phyloP scores from a whole-genome alignment of 2,329 filamentous ascomycete genomes.

The Akanthomyces dipterigenus region DNA sequence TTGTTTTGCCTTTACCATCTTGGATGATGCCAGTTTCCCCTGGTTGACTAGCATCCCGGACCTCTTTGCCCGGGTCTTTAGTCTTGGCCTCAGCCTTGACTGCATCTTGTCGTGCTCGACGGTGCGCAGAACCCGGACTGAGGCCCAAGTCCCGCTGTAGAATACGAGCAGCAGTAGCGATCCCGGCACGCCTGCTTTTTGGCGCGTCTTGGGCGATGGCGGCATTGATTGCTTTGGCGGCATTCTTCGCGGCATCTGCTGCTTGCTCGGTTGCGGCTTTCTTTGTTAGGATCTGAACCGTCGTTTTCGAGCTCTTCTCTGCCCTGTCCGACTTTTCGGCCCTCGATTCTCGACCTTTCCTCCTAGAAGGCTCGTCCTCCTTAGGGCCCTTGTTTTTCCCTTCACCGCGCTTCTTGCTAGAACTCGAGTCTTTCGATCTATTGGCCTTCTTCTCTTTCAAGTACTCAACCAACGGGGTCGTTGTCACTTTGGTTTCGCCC shows the following conservation, averaged over 20 bases:
- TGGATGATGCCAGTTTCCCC: neutral
- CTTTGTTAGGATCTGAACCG: constrained; percentile 58
- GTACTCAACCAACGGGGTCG: constrained; percentile 84
- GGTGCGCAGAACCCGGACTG: constrained; percentile 55
- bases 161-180: constrained; percentile 57
- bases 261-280: constrained; percentile 45
- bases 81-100: constrained; percentile 44
- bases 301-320: constrained; percentile 38
- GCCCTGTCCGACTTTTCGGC: neutral
- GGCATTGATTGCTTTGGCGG: constrained; percentile 28
- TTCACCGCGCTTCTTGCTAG: constrained; percentile 36
- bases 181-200: constrained; percentile 54
- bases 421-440: constrained; percentile 53
- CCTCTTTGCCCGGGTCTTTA: constrained; percentile 12
- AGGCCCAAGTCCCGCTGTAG: constrained; percentile 60
- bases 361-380: constrained; percentile 48
- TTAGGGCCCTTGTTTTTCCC: constrained; percentile 43
- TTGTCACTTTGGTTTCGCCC: constrained; percentile 56
- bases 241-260: constrained; percentile 38
- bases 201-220: constrained; percentile 29
- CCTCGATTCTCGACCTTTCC: constrained; percentile 58
- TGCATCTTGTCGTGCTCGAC: constrained; percentile 52
- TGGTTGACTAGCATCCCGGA: neutral
- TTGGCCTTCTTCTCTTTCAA: constrained; percentile 88
- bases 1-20: constrained; percentile 17